Conservation (phyloP, 768 basidiomycete genomes). For the Polyporus arcularius region DNA sequence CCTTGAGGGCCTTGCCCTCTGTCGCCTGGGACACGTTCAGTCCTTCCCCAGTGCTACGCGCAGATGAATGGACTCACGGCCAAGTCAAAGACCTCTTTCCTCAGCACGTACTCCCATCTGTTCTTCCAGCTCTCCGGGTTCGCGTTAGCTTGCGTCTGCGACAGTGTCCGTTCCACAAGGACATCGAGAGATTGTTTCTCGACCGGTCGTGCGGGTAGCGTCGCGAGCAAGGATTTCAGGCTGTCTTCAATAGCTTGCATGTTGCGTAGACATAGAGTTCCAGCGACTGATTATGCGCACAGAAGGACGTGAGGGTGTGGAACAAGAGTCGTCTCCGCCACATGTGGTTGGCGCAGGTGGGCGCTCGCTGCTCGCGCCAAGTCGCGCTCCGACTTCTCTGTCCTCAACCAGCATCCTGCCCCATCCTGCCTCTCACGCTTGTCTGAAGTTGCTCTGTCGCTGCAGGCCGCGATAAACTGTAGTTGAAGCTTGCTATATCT, state of each 20-base stretch:
- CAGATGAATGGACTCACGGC: conserved; percentile 53
- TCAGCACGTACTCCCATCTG: conserved; percentile 75
- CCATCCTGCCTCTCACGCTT: too few relatives aligned
- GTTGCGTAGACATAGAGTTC: neutral
- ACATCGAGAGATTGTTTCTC: conserved; percentile 48
- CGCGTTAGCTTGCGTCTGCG: conserved; percentile 39
- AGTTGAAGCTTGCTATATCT: too few relatives aligned
- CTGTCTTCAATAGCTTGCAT: conserved; percentile 57
- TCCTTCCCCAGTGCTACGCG: neutral
- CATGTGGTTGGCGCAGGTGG: too few relatives aligned
- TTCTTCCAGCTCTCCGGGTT: conserved; percentile 63
- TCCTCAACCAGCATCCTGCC: too few relatives aligned
- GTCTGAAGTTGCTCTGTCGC: too few relatives aligned
- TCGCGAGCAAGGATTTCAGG: conserved; percentile 51
- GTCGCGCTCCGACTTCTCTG: too few relatives aligned
- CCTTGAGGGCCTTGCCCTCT: conserved; percentile 66
- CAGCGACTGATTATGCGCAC: neutral
- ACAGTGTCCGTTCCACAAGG: conserved; percentile 49
- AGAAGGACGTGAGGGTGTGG: too few relatives aligned
- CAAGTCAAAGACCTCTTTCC: conserved; percentile 69
- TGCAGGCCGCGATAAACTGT: too few relatives aligned
- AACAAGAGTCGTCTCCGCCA: too few relatives aligned
- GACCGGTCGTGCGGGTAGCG: conserved; percentile 53
- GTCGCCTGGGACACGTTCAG: conserved; percentile 44
- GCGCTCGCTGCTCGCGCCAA: too few relatives aligned